phyloP scores from a whole-genome alignment of 2,329 filamentous ascomycete species.

The Diaporthe eres region DNA sequence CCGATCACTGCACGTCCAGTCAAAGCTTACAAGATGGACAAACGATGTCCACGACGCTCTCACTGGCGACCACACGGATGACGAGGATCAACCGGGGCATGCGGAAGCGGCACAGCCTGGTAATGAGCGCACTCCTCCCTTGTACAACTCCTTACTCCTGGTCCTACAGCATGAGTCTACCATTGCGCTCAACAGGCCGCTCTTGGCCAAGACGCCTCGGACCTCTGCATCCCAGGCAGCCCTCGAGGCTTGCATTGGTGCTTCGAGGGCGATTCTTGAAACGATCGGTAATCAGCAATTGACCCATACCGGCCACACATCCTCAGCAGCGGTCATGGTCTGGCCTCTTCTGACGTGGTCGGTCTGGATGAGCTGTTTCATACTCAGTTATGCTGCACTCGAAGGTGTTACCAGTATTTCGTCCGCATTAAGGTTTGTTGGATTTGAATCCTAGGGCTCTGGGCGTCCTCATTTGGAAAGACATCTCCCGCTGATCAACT shows the following conservation, averaged over 20 bases:
- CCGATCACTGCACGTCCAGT: conserved; percentile 41
- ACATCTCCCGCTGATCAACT: not conserved
- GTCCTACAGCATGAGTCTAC: conserved; percentile 43
- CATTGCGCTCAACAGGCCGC: conserved; percentile 43
- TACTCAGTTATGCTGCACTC: conserved; percentile 44
- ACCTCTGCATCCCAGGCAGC: conserved; percentile 44
- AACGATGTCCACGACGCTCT: conserved; percentile 42
- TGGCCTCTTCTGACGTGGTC: conserved; percentile 46
- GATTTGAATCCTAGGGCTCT: too few species aligned
- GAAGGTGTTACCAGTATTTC: conserved; percentile 42
- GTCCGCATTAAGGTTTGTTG: conserved; percentile 40
- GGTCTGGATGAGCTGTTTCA: conserved; percentile 45
- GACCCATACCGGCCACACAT: not conserved
- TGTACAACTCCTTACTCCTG: conserved; percentile 35
- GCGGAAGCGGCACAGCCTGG: not conserved
- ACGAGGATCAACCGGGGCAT: conserved; percentile 15
- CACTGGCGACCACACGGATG: conserved; percentile 28
- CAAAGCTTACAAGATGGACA: conserved; percentile 41
- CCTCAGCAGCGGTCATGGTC: conserved; percentile 33
- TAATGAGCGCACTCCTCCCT: not conserved
- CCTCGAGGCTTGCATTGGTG: conserved; percentile 44
- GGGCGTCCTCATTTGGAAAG: not conserved
- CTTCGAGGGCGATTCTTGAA: conserved; percentile 43
- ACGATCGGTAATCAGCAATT: conserved; percentile 20
- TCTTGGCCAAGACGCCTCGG: conserved; percentile 41